Evolutionary conservation across 202 grass and related monocot genomes (phyloP).

Genomic region (Dendrocalamus latiflorus): DNA sequence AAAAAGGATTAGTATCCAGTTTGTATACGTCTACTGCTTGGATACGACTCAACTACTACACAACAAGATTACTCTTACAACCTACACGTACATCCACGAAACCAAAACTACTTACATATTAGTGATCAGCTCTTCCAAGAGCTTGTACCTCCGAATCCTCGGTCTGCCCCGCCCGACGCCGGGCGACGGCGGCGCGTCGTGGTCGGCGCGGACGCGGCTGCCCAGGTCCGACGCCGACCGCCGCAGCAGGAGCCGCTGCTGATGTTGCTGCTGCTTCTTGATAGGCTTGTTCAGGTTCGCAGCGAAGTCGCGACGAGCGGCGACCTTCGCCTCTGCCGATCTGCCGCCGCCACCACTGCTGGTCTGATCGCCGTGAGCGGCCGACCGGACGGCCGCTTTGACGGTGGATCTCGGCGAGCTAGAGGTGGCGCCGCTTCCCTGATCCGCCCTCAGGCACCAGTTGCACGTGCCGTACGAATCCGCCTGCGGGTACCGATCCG

Average conservation of each 20-base stretch:
- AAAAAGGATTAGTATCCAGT: no score
- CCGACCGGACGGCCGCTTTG: constrained; percentile 13
- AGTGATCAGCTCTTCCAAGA: constrained; percentile 96
- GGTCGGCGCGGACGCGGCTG: constrained; percentile 36
- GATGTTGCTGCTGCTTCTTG: constrained; percentile 79
- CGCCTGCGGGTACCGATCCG: no score
- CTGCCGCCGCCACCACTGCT: not conserved
- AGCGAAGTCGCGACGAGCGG: constrained; percentile 49
- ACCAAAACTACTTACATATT: not conserved
- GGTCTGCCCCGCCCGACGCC: constrained; percentile 51
- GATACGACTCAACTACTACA: no score
- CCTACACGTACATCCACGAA: not conserved
- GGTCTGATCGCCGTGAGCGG: constrained; percentile 3
- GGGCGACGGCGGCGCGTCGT: constrained; percentile 34
- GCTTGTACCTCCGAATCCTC: constrained; percentile 83
- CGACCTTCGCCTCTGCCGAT: constrained; percentile 36
- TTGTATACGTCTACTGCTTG: no score
- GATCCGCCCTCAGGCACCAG: constrained; percentile 70
- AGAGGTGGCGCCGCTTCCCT: no score
- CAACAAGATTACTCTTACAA: no score
- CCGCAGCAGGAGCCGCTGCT: constrained; percentile 42
- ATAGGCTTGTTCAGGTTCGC: constrained; percentile 67
- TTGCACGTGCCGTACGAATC: no score
- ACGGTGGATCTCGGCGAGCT: constrained; percentile 22
- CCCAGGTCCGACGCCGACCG: constrained; percentile 69